Percentiles rank a stretch among this genome's conserved stretches.
Conservation (phyloP, 2,329 filamentous ascomycete species). For the Cladophialophora immunda region DNA sequence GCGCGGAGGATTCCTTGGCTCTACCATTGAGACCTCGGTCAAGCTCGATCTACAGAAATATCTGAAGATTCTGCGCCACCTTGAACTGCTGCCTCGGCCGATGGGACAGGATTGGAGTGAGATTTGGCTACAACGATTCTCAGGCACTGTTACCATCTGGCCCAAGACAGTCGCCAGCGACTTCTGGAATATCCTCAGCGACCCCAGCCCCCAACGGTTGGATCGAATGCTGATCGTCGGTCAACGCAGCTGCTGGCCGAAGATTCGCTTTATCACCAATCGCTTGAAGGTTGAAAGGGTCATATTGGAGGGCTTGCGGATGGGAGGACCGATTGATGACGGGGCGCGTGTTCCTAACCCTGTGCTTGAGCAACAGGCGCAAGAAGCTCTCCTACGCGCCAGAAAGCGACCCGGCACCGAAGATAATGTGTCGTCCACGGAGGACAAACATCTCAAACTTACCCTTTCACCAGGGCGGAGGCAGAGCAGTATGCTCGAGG, state of each 20-base stretch:
- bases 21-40: slow-evolving; percentile 90
- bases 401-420: slow-evolving; percentile 27
- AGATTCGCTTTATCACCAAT: slow-evolving; percentile 89
- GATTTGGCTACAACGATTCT: slow-evolving; percentile 94
- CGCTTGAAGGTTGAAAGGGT: slow-evolving; percentile 81
- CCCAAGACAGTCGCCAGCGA: slow-evolving; percentile 81
- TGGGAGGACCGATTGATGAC: slow-evolving; percentile 43
- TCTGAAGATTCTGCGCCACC: slow-evolving; percentile 90
- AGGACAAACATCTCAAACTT: slow-evolving; percentile 12
- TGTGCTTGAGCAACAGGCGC: slow-evolving; percentile 32
- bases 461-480: slow-evolving; percentile 25
- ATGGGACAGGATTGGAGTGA: slow-evolving; percentile 96
- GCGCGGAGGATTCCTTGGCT: slow-evolving; percentile 94
- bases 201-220: slow-evolving; percentile 77
- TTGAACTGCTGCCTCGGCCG: slow-evolving; percentile 88
- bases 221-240: slow-evolving; percentile 91
- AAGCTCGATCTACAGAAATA: slow-evolving; percentile 98
- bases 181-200: slow-evolving; percentile 84
- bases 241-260: slow-evolving; percentile 87
- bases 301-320: slow-evolving; percentile 64
- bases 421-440: slow-evolving; percentile 28
- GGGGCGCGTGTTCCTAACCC: slow-evolving; percentile 38
- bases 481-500: slow-evolving; percentile 50
- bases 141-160: slow-evolving; percentile 96
- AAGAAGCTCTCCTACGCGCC: slow-evolving; percentile 31